Base-by-base conservation (phyloP, 345 rosid genomes). In the Adansonia digitata region DNA sequence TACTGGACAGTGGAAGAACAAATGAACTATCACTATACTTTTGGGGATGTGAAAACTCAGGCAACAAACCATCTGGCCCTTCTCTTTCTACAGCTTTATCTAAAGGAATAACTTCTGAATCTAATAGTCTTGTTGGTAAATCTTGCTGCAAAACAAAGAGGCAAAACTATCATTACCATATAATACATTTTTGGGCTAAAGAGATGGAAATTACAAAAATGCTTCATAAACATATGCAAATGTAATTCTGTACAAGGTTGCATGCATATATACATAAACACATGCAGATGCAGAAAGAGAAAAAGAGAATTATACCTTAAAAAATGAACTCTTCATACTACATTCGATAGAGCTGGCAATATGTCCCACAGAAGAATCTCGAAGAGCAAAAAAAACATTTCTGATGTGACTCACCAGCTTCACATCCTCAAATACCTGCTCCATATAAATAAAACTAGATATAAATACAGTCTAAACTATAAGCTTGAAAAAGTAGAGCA, bases 391-490 rank as follows among this genome's bases (percentile, higher is more conserved):
- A 83, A 90, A 89, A 75, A 80, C 81, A 76, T 89, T 87, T 83
- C 82, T 87, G 70, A 94, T 85, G 83, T 81, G 86, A 55, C 81
- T 81, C 73, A 90, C 91, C 80, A 88, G 77, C 77, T 85, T 86
- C 85, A 78, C 67, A 84, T 92, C 90, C 92, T 85, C 98, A 29
- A 68, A 56, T 51, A 88, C 84, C 98, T 94, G 92, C 63, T 80
- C 85, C 81, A 82, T 68, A 37, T 18, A 62, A 15, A 61, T 20
- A 56, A 48, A 26, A 10, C 26, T 18, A 59, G 22, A 52, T 9
- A 31, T 26, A 27, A 68, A 57, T 56, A 69, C 45, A 61, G 40
- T 26, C 26, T 53, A 67, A 39, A 81, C 49, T 1, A 46, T n/a
- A 35, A 69, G 57, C 72, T 45, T 45, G 42, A 12, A 22, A 69